phyloP scores from a whole-genome alignment of 2,329 filamentous ascomycete species.

The Diaporthe citriasiana region DNA sequence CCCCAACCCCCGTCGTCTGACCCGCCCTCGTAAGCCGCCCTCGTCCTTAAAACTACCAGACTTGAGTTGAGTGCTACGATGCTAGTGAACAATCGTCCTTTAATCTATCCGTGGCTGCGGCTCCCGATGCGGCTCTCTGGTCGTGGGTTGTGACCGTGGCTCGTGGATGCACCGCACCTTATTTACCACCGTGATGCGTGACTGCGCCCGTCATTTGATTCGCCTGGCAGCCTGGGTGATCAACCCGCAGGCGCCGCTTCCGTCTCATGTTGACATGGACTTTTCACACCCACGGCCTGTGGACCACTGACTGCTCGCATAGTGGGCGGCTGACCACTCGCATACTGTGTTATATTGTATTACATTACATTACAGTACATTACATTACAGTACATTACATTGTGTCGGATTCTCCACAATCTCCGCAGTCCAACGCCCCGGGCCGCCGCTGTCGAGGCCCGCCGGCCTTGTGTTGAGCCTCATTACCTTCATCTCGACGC shows the following conservation, averaged over 20 bases:
- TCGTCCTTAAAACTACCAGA: no score
- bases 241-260: neutral
- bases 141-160: neutral
- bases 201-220: no score
- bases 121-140: slow-evolving; percentile 14
- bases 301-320: neutral
- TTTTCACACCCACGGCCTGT: neutral
- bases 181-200: no score
- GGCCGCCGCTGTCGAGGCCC: slow-evolving; percentile 23
- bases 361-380: neutral
- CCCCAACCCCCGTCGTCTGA: no score
- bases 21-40: no score
- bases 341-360: neutral
- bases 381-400: neutral
- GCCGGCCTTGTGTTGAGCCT: slow-evolving; percentile 26
- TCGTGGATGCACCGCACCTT: no score
- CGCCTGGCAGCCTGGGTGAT: no score
- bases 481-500: slow-evolving; percentile 15
- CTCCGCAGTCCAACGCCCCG: neutral
- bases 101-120: slow-evolving; percentile 14
- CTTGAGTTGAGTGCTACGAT: no score
- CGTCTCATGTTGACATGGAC: slow-evolving; percentile 19
- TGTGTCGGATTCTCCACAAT: neutral
- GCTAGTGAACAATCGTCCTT: slow-evolving; percentile 5
- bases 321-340: neutral